These are phyloP conservation scores for Posidonia australis DNA, from an alignment of 106 monocot species.

Conservation along the genomic window DNA sequence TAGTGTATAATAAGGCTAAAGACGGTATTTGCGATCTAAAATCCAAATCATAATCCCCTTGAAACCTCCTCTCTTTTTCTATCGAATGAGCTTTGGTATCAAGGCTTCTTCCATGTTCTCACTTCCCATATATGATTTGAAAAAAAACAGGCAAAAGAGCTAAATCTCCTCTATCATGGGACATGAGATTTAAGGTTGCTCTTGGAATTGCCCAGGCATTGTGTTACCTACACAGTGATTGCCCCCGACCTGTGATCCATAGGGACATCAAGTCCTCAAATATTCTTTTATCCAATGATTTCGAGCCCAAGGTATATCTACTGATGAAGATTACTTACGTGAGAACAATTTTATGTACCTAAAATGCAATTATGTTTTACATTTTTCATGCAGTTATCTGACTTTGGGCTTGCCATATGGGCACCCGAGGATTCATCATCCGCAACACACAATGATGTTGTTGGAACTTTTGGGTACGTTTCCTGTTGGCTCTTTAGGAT, in stretches of 20 bases:
- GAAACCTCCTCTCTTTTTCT: too few relatives aligned
- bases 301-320: conserved; percentile 38
- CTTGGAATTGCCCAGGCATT: conserved; percentile 55
- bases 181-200: conserved; percentile 56
- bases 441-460: conserved; percentile 36
- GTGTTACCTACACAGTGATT: conserved; percentile 42
- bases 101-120: too few relatives aligned
- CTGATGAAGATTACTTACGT: background rate
- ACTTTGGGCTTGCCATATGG: conserved; percentile 70
- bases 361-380: background rate
- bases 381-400: conserved; percentile 34
- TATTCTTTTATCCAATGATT: conserved; percentile 76
- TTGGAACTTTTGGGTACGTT: conserved; percentile 62
- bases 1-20: background rate
- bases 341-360: background rate
- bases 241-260: conserved; percentile 50
- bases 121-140: background rate
- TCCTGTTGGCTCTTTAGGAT: background rate
- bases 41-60: too few relatives aligned
- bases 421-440: conserved; percentile 33
- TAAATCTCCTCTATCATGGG: conserved; percentile 46
- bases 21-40: background rate
- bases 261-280: conserved; percentile 94
- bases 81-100: too few relatives aligned
- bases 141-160: conserved; percentile 27